phyloP scores from a whole-genome alignment of 208 protist genomes.

The Trypanosoma vivax region DNA sequence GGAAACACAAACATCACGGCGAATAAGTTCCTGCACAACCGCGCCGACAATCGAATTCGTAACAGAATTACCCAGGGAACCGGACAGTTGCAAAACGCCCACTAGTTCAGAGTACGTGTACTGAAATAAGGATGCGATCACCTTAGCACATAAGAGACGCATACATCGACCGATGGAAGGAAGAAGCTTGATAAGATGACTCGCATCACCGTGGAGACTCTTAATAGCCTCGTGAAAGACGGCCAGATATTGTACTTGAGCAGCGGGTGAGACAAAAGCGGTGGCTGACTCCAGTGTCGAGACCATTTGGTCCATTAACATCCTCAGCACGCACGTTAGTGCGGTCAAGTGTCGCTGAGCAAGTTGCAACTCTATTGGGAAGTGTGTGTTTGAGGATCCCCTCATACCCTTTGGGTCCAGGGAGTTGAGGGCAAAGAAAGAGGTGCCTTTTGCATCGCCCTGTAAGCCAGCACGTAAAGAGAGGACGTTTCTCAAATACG shows the following conservation, averaged over 20 bases:
- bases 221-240: slow-evolving; percentile 33
- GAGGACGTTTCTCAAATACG: slow-evolving; percentile 46
- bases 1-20: slow-evolving; percentile 27
- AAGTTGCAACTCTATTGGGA: slow-evolving; percentile 22
- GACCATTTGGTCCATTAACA: slow-evolving; percentile 55
- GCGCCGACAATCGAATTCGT: slow-evolving; percentile 56
- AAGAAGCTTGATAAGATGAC: slow-evolving; percentile 17
- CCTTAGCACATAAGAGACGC: slow-evolving; percentile 39
- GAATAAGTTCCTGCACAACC: slow-evolving; percentile 52
- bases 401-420: too few relatives aligned
- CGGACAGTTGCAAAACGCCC: slow-evolving; percentile 52
- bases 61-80: slow-evolving; percentile 46
- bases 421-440: too few relatives aligned
- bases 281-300: slow-evolving; percentile 44
- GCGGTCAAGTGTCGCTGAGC: slow-evolving; percentile 38
- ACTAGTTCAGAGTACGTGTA: slow-evolving; percentile 42
- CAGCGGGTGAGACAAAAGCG: slow-evolving; percentile 44
- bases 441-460: too few relatives aligned
- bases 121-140: slow-evolving; percentile 39
- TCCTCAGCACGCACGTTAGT: slow-evolving; percentile 37
- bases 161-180: slow-evolving; percentile 32
- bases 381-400: too few relatives aligned
- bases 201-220: slow-evolving; percentile 8
- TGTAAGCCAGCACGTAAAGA: slow-evolving; percentile 20
- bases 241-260: slow-evolving; percentile 55